Conservation (phyloP, 83 land plant species). For the Thuja plicata region DNA sequence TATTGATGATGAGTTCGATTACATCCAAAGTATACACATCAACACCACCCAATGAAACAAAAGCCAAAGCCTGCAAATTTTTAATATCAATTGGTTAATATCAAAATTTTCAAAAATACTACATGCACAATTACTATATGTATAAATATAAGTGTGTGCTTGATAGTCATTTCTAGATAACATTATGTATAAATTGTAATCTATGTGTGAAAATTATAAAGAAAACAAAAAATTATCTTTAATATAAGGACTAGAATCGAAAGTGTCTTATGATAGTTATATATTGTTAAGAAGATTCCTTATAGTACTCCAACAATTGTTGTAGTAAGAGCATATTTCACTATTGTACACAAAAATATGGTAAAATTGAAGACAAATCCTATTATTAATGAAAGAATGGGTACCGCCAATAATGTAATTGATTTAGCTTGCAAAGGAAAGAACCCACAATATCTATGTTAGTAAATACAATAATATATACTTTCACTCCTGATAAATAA, state of each 20-base stretch:
- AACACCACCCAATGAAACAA: constrained; percentile 79
- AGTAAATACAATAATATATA: neutral
- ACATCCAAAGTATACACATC: constrained; percentile 77
- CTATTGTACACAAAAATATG: constrained; percentile 85
- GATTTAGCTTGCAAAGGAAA: constrained; percentile 50
- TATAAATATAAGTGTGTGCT: neutral
- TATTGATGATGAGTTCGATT: constrained; percentile 73
- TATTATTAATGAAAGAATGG: constrained; percentile 73
- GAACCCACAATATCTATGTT: neutral
- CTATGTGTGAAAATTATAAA: neutral
- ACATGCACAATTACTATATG: neutral
- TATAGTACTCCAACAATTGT: constrained; percentile 91
- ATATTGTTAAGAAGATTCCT: constrained; percentile 83
- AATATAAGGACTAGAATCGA: neutral
- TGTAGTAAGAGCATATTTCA: constrained; percentile 85
- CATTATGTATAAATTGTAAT: neutral
- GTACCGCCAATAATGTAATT: constrained; percentile 46
- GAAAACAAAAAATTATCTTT: neutral
- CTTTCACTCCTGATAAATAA: neutral
- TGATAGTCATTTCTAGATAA: neutral
- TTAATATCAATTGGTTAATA: constrained; percentile 2
- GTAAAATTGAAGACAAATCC: constrained; percentile 81
- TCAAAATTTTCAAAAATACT: neutral
- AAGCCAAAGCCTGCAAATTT: constrained; percentile 69
- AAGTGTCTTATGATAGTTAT: constrained; percentile 15